These are phyloP conservation scores for Cystobasidium pallidum DNA, from an alignment of 1,284 basidiomycete genomes.

Conservation along the genomic window DNA sequence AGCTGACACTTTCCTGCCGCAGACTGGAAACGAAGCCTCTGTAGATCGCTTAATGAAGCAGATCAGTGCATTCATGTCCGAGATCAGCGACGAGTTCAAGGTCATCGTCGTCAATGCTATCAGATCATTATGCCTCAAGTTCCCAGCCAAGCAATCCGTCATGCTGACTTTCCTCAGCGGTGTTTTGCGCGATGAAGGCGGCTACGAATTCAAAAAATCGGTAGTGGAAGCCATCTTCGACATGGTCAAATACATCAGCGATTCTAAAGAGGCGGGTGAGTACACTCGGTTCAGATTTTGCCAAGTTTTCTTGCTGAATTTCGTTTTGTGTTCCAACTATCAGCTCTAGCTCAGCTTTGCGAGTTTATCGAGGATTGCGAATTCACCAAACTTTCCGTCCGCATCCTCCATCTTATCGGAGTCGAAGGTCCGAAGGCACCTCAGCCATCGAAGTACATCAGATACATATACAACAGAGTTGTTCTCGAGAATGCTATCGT, in stretches of 20 bases:
- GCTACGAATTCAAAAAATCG: constrained; percentile 98
- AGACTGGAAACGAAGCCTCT: constrained; percentile 97
- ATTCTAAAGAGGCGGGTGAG: constrained; percentile 80
- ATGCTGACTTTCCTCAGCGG: constrained; percentile 95
- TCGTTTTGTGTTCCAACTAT: too few relatives aligned
- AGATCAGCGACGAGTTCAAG: constrained; percentile 99
- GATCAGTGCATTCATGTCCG: constrained; percentile 98
- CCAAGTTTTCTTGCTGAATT: background rate
- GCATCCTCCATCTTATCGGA: constrained; percentile 92
- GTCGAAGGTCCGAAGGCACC: constrained; percentile 93
- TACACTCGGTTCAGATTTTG: background rate
- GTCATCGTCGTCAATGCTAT: constrained; percentile 99
- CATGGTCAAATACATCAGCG: constrained; percentile 97
- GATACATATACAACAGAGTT: constrained; percentile 99
- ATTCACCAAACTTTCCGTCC: constrained; percentile 97
- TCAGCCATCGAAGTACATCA: constrained; percentile 96
- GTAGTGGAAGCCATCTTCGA: constrained; percentile 99
- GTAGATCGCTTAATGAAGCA: constrained; percentile 99
- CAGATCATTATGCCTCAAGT: constrained; percentile 96
- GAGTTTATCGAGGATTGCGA: constrained; percentile 99
- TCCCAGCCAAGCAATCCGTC: constrained; percentile 91
- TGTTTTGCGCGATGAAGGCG: constrained; percentile 93
- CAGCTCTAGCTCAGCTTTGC: constrained; percentile 94
- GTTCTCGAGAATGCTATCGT: constrained; percentile 98
- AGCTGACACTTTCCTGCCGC: constrained; percentile 35